Evolutionary conservation across 805 yeast genomes (phyloP), one percentile per base, ranked within the genome.

Genomic region (Wickerhamomyces hampshirensis): DNA sequence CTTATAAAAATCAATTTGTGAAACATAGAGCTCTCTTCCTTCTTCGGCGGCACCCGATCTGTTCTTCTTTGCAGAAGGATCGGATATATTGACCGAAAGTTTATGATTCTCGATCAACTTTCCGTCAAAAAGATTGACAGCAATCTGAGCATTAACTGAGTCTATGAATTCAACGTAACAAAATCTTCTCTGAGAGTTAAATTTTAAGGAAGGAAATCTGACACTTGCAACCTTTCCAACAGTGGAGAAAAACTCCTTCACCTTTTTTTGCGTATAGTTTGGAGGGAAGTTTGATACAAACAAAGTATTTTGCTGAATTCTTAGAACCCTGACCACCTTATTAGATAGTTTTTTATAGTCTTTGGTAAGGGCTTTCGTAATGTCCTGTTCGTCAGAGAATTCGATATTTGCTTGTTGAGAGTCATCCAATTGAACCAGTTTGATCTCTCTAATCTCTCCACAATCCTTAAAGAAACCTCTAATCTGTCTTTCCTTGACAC

Each of bases 241-340:
- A 3, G 55, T 30, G 0, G 51, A 38, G 49, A 84, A 78, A 9
- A 72, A 15, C 0, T 49, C 42, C 12, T 49, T 46, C 0, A 86
- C 34, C 5, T 66, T 60, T 0, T 54, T 56, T 17, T 62, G 61
- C 0, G 67, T 63, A 39, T 55, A 71, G 1, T 60, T 49, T 2
- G 85, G 80, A 0, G 94, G 88, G 48, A 73, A 84, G 49, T 85
- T 85, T 0, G 89, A 73, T 2, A 80, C 77, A 81, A 86, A 86
- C 1, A 85, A 39, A 0, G 87, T 80, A 26, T 73, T 62, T 11
- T 70, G 62, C 15, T 59, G 50, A 3, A 75, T 56, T 24, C 71
- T 57, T 4, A 53, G 54, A 0, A 85, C 82, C 4, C 48, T 33
- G 0, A 85, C 60, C 26, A 63, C 66, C 1, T 50, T 35, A 0